These are phyloP conservation scores for Lipomyces japonicus DNA, from an alignment of 805 yeast species.

Conservation along the genomic window DNA sequence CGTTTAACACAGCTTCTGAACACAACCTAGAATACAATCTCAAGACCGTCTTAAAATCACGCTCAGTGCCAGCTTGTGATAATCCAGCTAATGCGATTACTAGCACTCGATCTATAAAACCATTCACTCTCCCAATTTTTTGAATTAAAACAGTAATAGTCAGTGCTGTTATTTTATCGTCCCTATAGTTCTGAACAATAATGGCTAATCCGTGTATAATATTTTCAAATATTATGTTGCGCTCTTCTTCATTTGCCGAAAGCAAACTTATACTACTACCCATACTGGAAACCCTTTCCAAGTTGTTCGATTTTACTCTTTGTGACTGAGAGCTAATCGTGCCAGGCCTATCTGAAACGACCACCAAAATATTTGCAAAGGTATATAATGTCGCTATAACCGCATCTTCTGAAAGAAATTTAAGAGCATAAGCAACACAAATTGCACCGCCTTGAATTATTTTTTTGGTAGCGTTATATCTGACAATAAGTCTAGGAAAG, in stretches of 20 bases:
- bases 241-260: conserved; percentile 18
- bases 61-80: conserved; percentile 57
- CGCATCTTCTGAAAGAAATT: conserved; percentile 70
- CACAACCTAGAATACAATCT: conserved; percentile 54
- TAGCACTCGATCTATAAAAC: conserved; percentile 55
- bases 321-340: neutral
- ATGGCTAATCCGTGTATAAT: conserved; percentile 65
- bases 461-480: conserved; percentile 48
- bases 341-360: conserved; percentile 8
- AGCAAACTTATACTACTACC: conserved; percentile 17
- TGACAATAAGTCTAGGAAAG: conserved; percentile 44
- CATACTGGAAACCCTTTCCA: conserved; percentile 16
- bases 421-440: conserved; percentile 62
- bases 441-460: conserved; percentile 53
- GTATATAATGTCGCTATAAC: conserved; percentile 82
- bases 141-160: conserved; percentile 80
- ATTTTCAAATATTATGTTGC: conserved; percentile 50
- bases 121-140: conserved; percentile 48
- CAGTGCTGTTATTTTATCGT: conserved; percentile 60
- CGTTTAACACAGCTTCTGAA: conserved; percentile 43
- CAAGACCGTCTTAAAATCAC: conserved; percentile 63
- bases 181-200: conserved; percentile 62
- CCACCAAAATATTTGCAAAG: conserved; percentile 64
- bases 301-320: neutral
- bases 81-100: conserved; percentile 61